These are phyloP conservation scores for Astrothelium macrocarpum DNA, from an alignment of 495 filamentous ascomycete species.

Conservation along the genomic window DNA sequence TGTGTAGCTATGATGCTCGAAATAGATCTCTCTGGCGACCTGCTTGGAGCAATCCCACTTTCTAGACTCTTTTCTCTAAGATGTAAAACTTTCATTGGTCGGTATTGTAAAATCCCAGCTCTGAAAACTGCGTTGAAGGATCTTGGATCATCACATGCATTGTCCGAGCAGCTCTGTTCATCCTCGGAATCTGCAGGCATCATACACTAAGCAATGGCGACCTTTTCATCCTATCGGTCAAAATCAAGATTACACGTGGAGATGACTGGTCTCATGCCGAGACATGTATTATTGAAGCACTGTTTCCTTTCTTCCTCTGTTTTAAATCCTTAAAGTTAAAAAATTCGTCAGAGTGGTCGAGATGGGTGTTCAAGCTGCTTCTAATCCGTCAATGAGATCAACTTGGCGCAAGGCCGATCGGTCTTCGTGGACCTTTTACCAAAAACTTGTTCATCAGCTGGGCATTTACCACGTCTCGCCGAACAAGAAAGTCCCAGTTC, in stretches of 20 bases:
- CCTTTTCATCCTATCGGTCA: not conserved
- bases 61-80: not conserved
- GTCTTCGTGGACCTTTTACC: not conserved
- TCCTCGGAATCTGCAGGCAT: not conserved
- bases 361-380: not conserved
- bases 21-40: not conserved
- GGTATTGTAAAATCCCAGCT: not conserved
- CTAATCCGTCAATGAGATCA: not conserved
- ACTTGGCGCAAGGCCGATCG: not conserved
- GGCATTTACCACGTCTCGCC: constrained; percentile 9
- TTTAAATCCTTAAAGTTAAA: not conserved
- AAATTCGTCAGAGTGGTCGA: not conserved
- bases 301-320: not conserved
- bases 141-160: not conserved
- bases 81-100: not conserved
- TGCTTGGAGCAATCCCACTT: not conserved
- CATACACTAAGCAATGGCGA: not conserved
- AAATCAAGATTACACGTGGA: not conserved
- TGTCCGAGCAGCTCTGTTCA: not conserved
- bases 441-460: not conserved
- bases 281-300: not conserved
- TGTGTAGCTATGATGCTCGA: not conserved
- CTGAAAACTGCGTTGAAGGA: not conserved
- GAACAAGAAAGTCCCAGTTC: constrained; percentile 29
- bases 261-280: not conserved